Percentiles rank a stretch among this genome's conserved stretches.
Evolutionary conservation across 2,329 filamentous ascomycete species (phyloP).

Genomic region (Colletotrichum limetticola): DNA sequence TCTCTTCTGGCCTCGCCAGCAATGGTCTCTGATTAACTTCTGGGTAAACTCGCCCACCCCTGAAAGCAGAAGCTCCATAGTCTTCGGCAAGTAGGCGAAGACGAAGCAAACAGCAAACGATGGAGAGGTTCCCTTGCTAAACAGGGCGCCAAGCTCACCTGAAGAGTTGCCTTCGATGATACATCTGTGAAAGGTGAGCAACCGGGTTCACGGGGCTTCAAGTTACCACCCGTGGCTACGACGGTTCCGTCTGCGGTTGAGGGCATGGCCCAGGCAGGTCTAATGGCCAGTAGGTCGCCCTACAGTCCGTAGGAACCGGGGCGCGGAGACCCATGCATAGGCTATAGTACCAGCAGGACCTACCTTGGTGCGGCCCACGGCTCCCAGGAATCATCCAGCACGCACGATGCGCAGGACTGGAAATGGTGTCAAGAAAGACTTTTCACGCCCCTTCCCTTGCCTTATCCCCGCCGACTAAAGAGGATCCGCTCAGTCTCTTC

Average conservation of each 20-base stretch:
- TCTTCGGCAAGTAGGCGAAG: background rate
- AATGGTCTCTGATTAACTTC: background rate
- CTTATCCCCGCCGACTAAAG: background rate
- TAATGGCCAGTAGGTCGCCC: background rate
- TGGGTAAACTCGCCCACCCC: background rate
- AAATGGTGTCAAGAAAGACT: slow-evolving; percentile 5
- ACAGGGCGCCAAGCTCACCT: background rate
- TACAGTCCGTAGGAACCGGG: slow-evolving; percentile 17
- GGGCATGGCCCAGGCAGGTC: background rate
- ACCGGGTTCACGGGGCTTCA: background rate
- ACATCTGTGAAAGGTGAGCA: background rate
- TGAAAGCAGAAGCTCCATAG: background rate
- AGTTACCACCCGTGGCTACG: background rate
- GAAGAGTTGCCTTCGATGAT: background rate
- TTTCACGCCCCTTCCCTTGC: background rate
- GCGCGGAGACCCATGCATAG: slow-evolving; percentile 20
- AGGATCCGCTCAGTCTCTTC: background rate
- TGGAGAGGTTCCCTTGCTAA: background rate
- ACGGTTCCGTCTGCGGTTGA: background rate
- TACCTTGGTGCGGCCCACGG: background rate
- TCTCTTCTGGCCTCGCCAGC: background rate
- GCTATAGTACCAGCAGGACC: background rate
- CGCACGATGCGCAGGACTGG: background rate
- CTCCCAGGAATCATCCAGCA: background rate
- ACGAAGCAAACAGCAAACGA: background rate